Percentiles rank a stretch among this genome's conserved stretches.
Evolutionary conservation across 2,329 filamentous ascomycete species (phyloP).

Genomic region (Talaromyces funiculosus): DNA sequence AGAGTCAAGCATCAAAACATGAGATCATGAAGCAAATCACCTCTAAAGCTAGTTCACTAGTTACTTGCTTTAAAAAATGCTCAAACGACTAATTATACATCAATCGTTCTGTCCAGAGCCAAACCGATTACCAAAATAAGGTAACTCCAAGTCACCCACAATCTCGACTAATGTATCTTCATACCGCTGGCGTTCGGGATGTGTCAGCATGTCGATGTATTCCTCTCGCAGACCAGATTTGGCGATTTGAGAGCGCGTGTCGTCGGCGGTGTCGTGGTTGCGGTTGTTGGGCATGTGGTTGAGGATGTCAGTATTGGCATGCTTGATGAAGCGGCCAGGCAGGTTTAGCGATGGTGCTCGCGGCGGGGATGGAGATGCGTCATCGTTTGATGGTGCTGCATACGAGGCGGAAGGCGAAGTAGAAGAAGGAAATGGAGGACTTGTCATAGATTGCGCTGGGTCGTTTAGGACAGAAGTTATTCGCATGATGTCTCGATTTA

Average conservation of each 20-base stretch:
- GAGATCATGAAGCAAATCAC: too few relatives aligned
- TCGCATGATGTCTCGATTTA: not conserved
- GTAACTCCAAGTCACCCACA: slow-evolving; percentile 10
- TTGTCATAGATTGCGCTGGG: not conserved
- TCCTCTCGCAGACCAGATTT: not conserved
- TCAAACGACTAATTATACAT: not conserved
- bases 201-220: not conserved
- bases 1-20: not conserved
- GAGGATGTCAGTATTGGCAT: not conserved
- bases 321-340: too few relatives aligned
- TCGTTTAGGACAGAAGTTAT: slow-evolving; percentile 3
- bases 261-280: not conserved
- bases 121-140: not conserved
- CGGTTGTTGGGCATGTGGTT: not conserved
- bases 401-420: too few relatives aligned
- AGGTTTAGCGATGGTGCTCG: not conserved
- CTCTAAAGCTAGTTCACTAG: not conserved
- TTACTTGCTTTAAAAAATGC: not conserved
- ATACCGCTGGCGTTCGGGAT: slow-evolving; percentile 4
- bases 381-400: not conserved
- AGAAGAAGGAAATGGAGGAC: not conserved
- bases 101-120: not conserved
- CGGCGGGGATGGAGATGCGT: not conserved
- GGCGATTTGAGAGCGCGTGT: not conserved
- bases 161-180: slow-evolving; percentile 12